Evolutionary conservation across 2,329 filamentous ascomycete species (phyloP), one percentile per base, ranked within the genome.

Genomic region (Dactylonectria estremocensis): DNA sequence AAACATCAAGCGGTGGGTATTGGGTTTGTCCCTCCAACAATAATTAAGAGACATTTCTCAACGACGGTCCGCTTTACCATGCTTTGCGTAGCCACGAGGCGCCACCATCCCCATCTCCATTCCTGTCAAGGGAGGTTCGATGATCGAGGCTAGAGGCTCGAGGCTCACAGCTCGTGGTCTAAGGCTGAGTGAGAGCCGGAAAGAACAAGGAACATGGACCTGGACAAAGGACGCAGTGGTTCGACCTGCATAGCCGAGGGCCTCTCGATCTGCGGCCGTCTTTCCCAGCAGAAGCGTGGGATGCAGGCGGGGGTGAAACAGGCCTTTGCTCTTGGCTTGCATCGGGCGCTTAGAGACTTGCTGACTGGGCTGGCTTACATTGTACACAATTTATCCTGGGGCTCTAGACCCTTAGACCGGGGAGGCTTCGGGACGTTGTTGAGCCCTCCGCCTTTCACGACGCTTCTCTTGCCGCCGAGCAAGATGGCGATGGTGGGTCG

Each of bases 231-330:
- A 70, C 64, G 70, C 68, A 75, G 68, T 74, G 73, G 72, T 74
- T 76, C 75, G 75, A 75, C 77, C 73, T 81, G 80, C 80, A 81
- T 81, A 81, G 70, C 79, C 79, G 80, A 81, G 77, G 79, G 79
- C 70, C 78, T 77, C 77, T 75, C 69, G 72, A 77, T 78, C 77
- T 81, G 79, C 79, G 77, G 71, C 78, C 77, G 69, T 54, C 69
- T 67, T 74, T 73, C 68, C 73, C 72, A 79, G 77, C 79, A 77
- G 73, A 76, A 77, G 76, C 74, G 72, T 75, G 75, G 74, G 75
- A 76, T 75, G 71, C 71, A 75, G 69, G 69, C 66, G 57, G 72
- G 73, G 70, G 67, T 73, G 72, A 72, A 73, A 76, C 75, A 77
- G 60, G 70, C 61, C 66, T 40, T 60, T 62, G 54, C 58, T 63